phyloP scores from a whole-genome alignment of 179 eudicot species.

The Carnegiea gigantea region DNA sequence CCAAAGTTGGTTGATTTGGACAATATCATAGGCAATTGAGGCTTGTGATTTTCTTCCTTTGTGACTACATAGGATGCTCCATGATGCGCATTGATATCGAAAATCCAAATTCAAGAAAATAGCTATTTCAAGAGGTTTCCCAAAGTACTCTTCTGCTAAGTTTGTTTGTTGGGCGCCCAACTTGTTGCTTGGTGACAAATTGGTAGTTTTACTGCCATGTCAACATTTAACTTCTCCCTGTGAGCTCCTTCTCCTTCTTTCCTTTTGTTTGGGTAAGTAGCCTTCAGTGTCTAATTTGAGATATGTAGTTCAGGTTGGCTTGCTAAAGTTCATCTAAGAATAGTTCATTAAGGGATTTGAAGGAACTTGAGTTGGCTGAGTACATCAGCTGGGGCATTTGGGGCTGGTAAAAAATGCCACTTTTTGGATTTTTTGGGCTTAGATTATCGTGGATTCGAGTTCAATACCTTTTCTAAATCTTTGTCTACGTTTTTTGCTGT shows the following conservation, averaged over 20 bases:
- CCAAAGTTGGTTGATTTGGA: background rate
- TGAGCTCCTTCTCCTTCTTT: background rate
- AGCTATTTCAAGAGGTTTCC: too few species aligned
- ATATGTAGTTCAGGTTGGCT: background rate
- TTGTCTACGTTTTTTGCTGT: too few species aligned
- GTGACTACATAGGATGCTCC: background rate
- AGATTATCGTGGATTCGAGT: background rate
- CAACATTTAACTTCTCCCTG: background rate
- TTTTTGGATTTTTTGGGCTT: background rate
- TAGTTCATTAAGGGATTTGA: background rate
- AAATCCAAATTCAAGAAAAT: background rate
- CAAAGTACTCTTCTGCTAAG: too few species aligned
- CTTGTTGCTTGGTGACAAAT: background rate
- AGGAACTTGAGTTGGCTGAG: background rate
- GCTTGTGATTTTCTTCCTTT: background rate
- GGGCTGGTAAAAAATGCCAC: background rate
- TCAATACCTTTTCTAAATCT: background rate
- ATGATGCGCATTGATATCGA: background rate
- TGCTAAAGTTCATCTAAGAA: background rate
- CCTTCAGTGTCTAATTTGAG: background rate
- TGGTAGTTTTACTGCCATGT: background rate
- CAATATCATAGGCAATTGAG: background rate
- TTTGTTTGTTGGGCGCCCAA: too few species aligned
- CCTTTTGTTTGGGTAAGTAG: background rate
- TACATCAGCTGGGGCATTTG: background rate